Percentiles rank a stretch among this genome's conserved stretches.
These are phyloP conservation scores for Rubia peregrina DNA, from an alignment of 305 asterid species.

Conservation along the genomic window DNA sequence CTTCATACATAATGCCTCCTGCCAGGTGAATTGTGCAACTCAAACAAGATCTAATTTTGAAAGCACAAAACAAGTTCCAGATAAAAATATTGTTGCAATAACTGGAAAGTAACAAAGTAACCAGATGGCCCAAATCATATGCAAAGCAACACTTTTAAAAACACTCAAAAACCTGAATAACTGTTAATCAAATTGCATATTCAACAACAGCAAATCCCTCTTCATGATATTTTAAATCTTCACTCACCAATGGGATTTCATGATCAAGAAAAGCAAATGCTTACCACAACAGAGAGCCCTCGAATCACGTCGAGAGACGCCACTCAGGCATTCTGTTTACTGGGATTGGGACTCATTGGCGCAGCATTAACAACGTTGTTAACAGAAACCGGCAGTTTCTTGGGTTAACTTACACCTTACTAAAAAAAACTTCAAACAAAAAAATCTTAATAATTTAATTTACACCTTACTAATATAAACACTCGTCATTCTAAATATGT, in stretches of 20 bases:
- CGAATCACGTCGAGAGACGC: conserved; percentile 71
- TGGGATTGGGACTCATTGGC: conserved; percentile 19
- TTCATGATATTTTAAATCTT: too few species aligned
- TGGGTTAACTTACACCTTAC: too few species aligned
- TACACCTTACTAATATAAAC: too few species aligned
- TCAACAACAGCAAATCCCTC: background rate
- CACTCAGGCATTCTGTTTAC: conserved; percentile 19
- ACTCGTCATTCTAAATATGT: too few species aligned
- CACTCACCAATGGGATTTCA: too few species aligned
- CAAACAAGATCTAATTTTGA: background rate
- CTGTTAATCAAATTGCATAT: background rate
- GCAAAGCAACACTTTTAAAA: background rate
- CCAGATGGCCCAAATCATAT: background rate
- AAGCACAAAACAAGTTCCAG: background rate
- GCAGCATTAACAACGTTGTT: background rate
- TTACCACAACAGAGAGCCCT: conserved; percentile 68
- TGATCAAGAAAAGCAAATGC: conserved; percentile 4
- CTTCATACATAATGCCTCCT: background rate
- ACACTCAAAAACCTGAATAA: background rate
- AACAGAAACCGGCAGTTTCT: conserved; percentile 8
- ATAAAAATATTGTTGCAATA: background rate
- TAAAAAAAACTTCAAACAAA: too few species aligned
- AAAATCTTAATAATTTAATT: too few species aligned
- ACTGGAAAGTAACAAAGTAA: background rate
- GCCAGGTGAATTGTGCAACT: background rate